A percentile compares a stretch with the other conserved stretches of the same genome.
These are phyloP conservation scores for Hypomontagnella submonticulosa DNA, from an alignment of 495 filamentous ascomycete genomes.

Conservation along the genomic window DNA sequence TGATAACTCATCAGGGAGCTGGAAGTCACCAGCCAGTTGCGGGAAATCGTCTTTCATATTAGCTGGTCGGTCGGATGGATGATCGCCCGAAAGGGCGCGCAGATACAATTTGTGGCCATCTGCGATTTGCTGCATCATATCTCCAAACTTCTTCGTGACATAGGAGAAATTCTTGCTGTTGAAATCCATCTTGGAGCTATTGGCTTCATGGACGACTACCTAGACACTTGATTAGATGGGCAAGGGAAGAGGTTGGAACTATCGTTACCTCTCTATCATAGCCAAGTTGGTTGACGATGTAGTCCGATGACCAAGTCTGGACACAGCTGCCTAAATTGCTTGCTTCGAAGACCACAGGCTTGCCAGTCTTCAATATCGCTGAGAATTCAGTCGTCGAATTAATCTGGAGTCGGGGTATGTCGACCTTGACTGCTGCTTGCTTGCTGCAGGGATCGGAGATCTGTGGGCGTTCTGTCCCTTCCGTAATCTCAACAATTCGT, in stretches of 20 bases:
- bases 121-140: conserved; percentile 71
- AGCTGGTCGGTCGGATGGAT: conserved; percentile 75
- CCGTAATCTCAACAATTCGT: conserved; percentile 35
- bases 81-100: conserved; percentile 74
- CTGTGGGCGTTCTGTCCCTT: conserved; percentile 19
- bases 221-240: conserved; percentile 48
- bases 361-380: conserved; percentile 64
- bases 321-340: conserved; percentile 75
- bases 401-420: conserved; percentile 64
- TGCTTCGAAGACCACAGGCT: conserved; percentile 73
- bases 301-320: conserved; percentile 73
- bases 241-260: not conserved
- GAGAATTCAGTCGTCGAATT: conserved; percentile 66
- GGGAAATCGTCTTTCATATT: conserved; percentile 77
- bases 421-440: conserved; percentile 27
- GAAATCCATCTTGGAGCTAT: conserved; percentile 77
- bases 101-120: conserved; percentile 76
- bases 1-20: conserved; percentile 70
- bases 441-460: conserved; percentile 1
- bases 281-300: conserved; percentile 74
- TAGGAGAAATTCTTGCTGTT: conserved; percentile 85
- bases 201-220: conserved; percentile 77
- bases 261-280: conserved; percentile 67
- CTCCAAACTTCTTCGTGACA: conserved; percentile 71
- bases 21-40: conserved; percentile 73